phyloP scores from a whole-genome alignment of 345 rosid species.

The Camelina hispida region DNA sequence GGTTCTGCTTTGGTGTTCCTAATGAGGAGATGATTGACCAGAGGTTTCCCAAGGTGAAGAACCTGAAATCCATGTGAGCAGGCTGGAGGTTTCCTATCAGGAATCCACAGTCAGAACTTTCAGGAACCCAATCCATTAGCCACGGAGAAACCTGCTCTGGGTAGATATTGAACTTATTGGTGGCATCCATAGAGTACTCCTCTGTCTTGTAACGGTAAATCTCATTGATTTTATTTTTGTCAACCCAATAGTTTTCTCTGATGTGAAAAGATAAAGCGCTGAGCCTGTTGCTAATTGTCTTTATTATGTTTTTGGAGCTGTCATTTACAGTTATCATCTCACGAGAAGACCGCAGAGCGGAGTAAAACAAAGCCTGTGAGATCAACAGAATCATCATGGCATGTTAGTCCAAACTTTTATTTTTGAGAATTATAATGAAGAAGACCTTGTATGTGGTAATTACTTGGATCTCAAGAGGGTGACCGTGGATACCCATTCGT shows the following conservation, averaged over 20 bases:
- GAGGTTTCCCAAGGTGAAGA: slow-evolving; percentile 86
- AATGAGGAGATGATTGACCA: slow-evolving; percentile 72
- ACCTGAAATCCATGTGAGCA: slow-evolving; percentile 95
- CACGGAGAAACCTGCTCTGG: slow-evolving; percentile 93
- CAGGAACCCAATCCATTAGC: slow-evolving; percentile 94
- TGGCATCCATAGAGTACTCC: slow-evolving; percentile 92
- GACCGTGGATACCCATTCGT: slow-evolving; percentile 95
- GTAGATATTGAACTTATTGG: slow-evolving; percentile 94
- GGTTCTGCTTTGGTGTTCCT: slow-evolving; percentile 63
- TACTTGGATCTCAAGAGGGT: slow-evolving; percentile 93
- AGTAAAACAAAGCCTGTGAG: slow-evolving; percentile 82
- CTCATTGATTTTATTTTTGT: slow-evolving; percentile 67
- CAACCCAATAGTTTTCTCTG: slow-evolving; percentile 95
- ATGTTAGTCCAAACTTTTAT: neutral
- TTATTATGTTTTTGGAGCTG: slow-evolving; percentile 80
- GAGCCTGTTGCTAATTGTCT: slow-evolving; percentile 85
- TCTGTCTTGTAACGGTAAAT: slow-evolving; percentile 82
- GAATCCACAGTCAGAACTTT: slow-evolving; percentile 77
- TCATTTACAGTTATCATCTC: slow-evolving; percentile 94
- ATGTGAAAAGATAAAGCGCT: slow-evolving; percentile 90
- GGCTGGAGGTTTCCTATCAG: slow-evolving; percentile 90
- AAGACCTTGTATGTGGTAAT: neutral
- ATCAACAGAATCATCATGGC: slow-evolving; percentile 6
- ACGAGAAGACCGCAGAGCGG: slow-evolving; percentile 79
- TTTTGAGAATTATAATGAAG: neutral